Percentiles rank a stretch among this genome's conserved stretches.
phyloP scores from a whole-genome alignment of 371 early-diverging fungal species.

The Polyrhizophydium stewartii region DNA sequence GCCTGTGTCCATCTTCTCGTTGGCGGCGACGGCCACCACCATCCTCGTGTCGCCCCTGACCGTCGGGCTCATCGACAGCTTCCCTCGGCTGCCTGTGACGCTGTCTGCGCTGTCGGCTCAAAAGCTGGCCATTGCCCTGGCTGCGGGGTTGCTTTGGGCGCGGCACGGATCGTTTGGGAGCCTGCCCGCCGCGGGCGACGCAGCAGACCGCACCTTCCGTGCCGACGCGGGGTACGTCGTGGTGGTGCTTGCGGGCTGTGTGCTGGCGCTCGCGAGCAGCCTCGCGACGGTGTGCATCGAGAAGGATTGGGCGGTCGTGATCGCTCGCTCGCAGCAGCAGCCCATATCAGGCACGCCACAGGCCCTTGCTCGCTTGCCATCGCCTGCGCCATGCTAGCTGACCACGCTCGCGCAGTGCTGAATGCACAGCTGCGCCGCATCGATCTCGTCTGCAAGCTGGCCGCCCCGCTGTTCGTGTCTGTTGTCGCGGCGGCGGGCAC shows the following conservation, averaged over 20 bases:
- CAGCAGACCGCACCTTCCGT: slow-evolving; percentile 2
- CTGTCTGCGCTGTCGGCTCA: slow-evolving; percentile 17
- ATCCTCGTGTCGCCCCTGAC: slow-evolving; percentile 17
- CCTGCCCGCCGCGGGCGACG: not conserved
- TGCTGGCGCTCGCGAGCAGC: slow-evolving; percentile 33
- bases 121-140: slow-evolving; percentile 16
- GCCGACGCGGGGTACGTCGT: slow-evolving; percentile 9
- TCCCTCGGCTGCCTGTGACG: slow-evolving; percentile 9
- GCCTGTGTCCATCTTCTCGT: slow-evolving; percentile 23
- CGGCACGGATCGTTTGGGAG: not conserved
- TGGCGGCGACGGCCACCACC: slow-evolving; percentile 13
- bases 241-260: slow-evolving; percentile 28
- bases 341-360: no score
- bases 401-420: slow-evolving; percentile 13
- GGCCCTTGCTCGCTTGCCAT: no score
- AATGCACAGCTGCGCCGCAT: slow-evolving; percentile 39
- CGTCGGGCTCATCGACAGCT: slow-evolving; percentile 11
- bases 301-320: slow-evolving; percentile 44
- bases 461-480: slow-evolving; percentile 36
- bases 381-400: no score
- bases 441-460: slow-evolving; percentile 47
- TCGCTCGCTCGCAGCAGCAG: no score
- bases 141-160: slow-evolving; percentile 15
- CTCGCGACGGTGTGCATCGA: slow-evolving; percentile 43
- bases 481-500: slow-evolving; percentile 9